These are phyloP conservation scores for Venturia aucupariae DNA, from an alignment of 2,329 filamentous ascomycete genomes.

Conservation along the genomic window DNA sequence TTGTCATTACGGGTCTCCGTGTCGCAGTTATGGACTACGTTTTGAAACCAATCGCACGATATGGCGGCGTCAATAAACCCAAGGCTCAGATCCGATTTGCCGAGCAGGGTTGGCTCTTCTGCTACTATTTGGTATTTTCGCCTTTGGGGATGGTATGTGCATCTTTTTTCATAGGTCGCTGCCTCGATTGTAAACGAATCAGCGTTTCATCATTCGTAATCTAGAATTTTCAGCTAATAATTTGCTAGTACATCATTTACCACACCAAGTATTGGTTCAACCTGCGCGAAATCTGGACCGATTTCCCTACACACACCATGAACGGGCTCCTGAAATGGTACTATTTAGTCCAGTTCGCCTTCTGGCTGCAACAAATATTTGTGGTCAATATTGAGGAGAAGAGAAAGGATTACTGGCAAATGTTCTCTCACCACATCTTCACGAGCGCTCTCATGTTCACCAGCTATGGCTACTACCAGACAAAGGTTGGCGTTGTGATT, in stretches of 20 bases:
- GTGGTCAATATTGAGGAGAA: constrained; percentile 92
- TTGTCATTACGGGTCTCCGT: constrained; percentile 79
- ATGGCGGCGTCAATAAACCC: constrained; percentile 61
- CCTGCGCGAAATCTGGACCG: constrained; percentile 68
- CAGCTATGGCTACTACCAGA: constrained; percentile 81
- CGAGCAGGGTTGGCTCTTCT: constrained; percentile 84
- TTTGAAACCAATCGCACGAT: constrained; percentile 65
- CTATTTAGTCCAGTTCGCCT: constrained; percentile 79
- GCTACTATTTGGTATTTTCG: constrained; percentile 81
- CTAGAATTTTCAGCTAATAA: neutral
- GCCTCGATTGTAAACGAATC: neutral
- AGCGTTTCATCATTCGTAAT: neutral
- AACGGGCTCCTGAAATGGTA: constrained; percentile 74
- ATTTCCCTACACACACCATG: constrained; percentile 74
- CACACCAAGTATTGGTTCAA: constrained; percentile 71
- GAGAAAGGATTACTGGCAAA: constrained; percentile 91
- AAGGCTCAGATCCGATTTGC: constrained; percentile 79
- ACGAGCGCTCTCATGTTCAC: constrained; percentile 71
- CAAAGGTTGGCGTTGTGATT: constrained; percentile 79
- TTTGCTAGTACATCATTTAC: constrained; percentile 65
- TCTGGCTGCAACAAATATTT: constrained; percentile 89
- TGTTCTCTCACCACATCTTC: constrained; percentile 90
- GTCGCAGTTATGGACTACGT: constrained; percentile 81
- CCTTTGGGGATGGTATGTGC: constrained; percentile 63
- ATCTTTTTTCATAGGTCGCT: constrained; percentile 15